Percentiles rank a stretch among this genome's conserved stretches.
Evolutionary conservation across 2,329 filamentous ascomycete species (phyloP).

Genomic region (Hypocreales sp.): DNA sequence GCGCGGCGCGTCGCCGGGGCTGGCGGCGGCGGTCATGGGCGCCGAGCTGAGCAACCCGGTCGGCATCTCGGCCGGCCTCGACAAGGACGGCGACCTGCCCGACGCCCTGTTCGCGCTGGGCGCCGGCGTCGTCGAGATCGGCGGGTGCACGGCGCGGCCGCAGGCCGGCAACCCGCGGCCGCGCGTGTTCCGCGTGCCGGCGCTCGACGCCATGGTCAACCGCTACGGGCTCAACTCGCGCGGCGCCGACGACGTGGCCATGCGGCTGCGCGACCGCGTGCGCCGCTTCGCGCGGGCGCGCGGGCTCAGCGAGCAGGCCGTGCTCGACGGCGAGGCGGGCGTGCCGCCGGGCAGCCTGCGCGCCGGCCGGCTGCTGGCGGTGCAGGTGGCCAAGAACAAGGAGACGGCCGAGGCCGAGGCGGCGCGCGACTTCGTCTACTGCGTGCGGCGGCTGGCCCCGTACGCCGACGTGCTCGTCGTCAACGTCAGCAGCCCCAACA

Average conservation of each 20-base stretch:
- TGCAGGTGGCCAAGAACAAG: conserved; percentile 97
- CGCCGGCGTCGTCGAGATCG: conserved; percentile 78
- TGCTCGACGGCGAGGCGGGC: conserved; percentile 61
- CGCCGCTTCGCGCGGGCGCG: conserved; percentile 57
- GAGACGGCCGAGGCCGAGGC: conserved; percentile 72
- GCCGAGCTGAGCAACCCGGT: conserved; percentile 69
- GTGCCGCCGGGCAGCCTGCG: conserved; percentile 73
- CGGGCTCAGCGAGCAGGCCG: conserved; percentile 55
- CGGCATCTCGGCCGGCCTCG: conserved; percentile 86
- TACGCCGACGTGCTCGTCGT: conserved; percentile 97
- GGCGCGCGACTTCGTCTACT: conserved; percentile 77
- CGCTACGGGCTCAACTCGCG: conserved; percentile 89
- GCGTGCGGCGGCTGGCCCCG: conserved; percentile 63
- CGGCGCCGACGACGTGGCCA: conserved; percentile 77
- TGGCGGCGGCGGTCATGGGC: conserved; percentile 50
- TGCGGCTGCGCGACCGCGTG: conserved; percentile 61
- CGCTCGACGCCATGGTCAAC: conserved; percentile 80
- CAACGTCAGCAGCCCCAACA: conserved; percentile 95
- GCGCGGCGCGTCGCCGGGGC: conserved; percentile 32
- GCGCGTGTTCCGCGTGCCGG: conserved; percentile 73
- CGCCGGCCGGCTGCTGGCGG: conserved; percentile 63
- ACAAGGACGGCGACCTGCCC: conserved; percentile 85
- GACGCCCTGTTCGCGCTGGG: conserved; percentile 74
- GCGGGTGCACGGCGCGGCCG: conserved; percentile 74
- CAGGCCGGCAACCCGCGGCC: conserved; percentile 81